Evolutionary conservation across 2,329 filamentous ascomycete genomes (phyloP), one percentile per base, ranked within the genome.

Genomic region (Penicillium paneum): DNA sequence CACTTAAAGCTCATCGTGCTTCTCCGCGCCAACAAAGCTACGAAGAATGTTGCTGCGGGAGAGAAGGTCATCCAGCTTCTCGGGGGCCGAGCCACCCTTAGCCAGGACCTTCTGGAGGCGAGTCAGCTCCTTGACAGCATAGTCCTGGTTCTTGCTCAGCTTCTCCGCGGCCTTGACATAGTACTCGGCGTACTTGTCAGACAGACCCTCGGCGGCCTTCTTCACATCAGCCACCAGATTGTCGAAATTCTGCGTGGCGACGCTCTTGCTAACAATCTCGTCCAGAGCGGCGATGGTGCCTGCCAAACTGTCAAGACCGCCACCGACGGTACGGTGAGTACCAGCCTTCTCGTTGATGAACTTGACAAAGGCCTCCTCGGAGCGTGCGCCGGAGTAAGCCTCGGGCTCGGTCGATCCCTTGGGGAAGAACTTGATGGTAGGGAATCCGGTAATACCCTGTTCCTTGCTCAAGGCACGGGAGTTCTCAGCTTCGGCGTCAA

Each of bases 361-460:
- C 5, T 82, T 74, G 63, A 97, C 74, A 39, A 99, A 79, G 61
- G 86, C 88, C 43, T 83, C 79, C 79, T 97, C 91, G 46, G 80
- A 79, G 63, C 94, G 92, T 58, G 83, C 89, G 57, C 89, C 87
- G 50, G 80, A 77, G 82, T 97, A 99, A 42, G 79, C 71, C 65
- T 87, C 81, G 42, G 85, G 74, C 69, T 88, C 85, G 60, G 83
- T 89, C 70, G 86, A 89, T 65, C 91, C 92, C 73, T 88, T 89
- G 64, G 91, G 84, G 83, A 97, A 99, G 84, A 88, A 99, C 80
- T 96, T 96, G 81, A 99, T 96, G 59, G 94, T 99, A 46, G 94
- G 94, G 82, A 95, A 99, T 34, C 88, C 90, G 52, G 82, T 83
- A 64, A 99, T 84, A 57, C 86, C 90, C 71, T 94, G 87, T 48